Base-by-base conservation (phyloP, 1,284 basidiomycete genomes). In the Porodaedalea pini region DNA sequence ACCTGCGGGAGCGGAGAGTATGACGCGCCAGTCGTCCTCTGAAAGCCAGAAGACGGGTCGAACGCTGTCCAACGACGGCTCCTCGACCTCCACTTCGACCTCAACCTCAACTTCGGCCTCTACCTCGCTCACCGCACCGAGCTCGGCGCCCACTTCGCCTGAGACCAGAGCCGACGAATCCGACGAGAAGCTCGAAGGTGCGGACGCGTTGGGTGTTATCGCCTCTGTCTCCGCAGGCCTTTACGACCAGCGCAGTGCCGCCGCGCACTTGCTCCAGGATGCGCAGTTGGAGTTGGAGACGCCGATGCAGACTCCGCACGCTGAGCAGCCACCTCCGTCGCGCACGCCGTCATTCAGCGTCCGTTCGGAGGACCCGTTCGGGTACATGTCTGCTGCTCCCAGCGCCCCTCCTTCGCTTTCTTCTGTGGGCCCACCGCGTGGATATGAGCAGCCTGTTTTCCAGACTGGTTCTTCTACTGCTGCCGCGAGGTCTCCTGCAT, bases 291-390 rank as follows among this genome's bases (percentile, higher is more conserved):
- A 4, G 21, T 5, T 37, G 11, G 21, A 25, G 6, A 11, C 25
- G 23, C 21, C 37, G 4, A 17, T 25, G 3, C 19, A 6, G n/a
- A 29, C 51, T 10, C 27, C 23, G 29, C 10, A 27, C 13, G 23
- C 15, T 10, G 41, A 17, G 29, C 41, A 27, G 31, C 17, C 39
- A 15, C 40, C 39, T 3, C 47, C 54, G 10, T 15, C 47, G 11
- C 47, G 27, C 45, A 19, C 55, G 5, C 37, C 45, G n/a, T 43
- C 37, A 3, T 54, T 55, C 47, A 55, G 34, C n/a, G 34, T 60
- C 27, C 54, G 58, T 23, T 51, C 58, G 15, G 53, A 41, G 21
- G 58, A 60, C 32, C 59, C 59, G 4, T 61, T 61, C 19, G 55
- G 55, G 7, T 61, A 61, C 47, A 23, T 60, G 58, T 51, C 45